Base-by-base conservation (phyloP, 2,329 filamentous ascomycete species). In the Tolypocladium sp. region DNA sequence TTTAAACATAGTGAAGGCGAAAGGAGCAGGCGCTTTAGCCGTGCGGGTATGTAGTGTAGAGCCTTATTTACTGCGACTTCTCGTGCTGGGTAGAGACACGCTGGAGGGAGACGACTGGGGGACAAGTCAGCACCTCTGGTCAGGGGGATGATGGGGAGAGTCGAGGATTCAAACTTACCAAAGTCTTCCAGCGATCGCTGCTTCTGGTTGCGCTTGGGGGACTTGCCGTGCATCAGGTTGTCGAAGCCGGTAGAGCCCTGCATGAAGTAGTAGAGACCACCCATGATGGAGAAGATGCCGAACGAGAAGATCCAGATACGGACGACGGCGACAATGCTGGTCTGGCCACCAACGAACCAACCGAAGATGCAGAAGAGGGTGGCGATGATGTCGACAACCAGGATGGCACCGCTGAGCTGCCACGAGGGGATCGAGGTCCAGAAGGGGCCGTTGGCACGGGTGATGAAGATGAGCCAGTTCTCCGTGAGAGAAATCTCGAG, bases 381-480 rank as follows among this genome's bases (percentile, higher is more conserved):
- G 63, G 91, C 91, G 60, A 95, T 76, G 67, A 94, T 82, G 70
- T 96, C 91, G 69, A 96, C 91, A 56, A 91, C 65, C 55, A 94
- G 72, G 64, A 96, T 91, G 64, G 91, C 91, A 62, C 87, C 87
- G 58, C 81, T 74, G 52, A 96, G 81, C 76, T 95, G 90, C 89
- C 90, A 92, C 62, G 91, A 95, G 61, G 92, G 91, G 60, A 91
- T 84, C 30, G 89, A 92, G 3, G 89, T 92, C 91, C 91, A 95
- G 83, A 95, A 93, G 58, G 91, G 90, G 69, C 91, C 91, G 76
- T 92, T 92, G 77, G 91, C 89, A 82, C 92, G 91, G 64, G 91
- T 96, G 77, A 96, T 93, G 81, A 96, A 95, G 76, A 96, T 96
- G 57, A 96, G 83, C 91, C 92, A 96, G 79, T 95, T 96, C 82